Conservation (phyloP, 1,139 yeast species). For the Geotrichum citri-aurantii region DNA sequence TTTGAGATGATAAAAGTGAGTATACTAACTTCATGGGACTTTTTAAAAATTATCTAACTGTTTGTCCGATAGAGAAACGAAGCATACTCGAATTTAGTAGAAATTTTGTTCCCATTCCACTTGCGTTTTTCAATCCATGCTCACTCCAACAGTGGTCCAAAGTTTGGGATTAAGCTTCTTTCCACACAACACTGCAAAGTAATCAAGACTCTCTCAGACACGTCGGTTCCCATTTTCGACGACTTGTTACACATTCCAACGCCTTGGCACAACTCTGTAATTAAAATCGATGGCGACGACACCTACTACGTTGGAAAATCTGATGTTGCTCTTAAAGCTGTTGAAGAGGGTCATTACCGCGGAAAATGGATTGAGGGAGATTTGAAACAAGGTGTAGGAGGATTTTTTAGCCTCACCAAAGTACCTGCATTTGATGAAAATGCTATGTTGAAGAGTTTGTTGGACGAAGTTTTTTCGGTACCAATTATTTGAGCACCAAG, state of each 20-base stretch:
- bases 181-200: slow-evolving; percentile 10
- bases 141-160: slow-evolving; percentile 19
- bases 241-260: slow-evolving; percentile 19
- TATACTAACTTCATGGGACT: neutral
- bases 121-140: slow-evolving; percentile 19
- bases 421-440: neutral
- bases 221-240: slow-evolving; percentile 14
- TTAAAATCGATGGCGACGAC: slow-evolving; percentile 10
- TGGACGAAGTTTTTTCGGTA: neutral
- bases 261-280: slow-evolving; percentile 20
- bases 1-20: slow-evolving; percentile 19
- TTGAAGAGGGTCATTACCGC: slow-evolving; percentile 2
- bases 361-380: slow-evolving; percentile 18
- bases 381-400: slow-evolving; percentile 6
- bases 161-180: slow-evolving; percentile 17
- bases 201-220: slow-evolving; percentile 3
- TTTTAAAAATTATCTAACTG: neutral
- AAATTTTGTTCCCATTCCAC: slow-evolving; percentile 16
- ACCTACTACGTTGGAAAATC: slow-evolving; percentile 17
- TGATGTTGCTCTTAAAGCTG: slow-evolving; percentile 13
- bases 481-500: neutral
- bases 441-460: neutral
- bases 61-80: slow-evolving; percentile 12
- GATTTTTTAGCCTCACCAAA: slow-evolving; percentile 4
- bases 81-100: slow-evolving; percentile 19